Evolutionary conservation across 192 early-diverging fungal genomes (phyloP).

Genomic region (Backusella psychrophila): DNA sequence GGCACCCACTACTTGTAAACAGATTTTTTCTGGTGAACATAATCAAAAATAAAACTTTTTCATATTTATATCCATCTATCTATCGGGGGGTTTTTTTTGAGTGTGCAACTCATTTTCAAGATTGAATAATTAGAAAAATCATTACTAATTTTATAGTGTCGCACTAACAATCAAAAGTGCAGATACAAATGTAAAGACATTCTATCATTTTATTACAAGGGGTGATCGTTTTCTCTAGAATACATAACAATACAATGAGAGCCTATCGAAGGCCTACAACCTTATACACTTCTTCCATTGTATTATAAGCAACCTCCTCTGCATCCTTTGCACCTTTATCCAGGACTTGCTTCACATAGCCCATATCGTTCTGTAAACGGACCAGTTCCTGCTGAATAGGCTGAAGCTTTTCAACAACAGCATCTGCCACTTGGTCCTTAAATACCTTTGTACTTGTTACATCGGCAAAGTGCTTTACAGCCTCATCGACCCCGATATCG

Average conservation of each 20-base stretch:
- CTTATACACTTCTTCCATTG: conserved; percentile 53
- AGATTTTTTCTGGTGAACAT: background rate
- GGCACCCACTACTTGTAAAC: background rate
- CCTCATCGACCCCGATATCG: conserved; percentile 41
- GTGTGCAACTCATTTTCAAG: too few relatives aligned
- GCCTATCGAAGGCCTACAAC: conserved; percentile 52
- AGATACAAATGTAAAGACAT: background rate
- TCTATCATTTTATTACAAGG: background rate
- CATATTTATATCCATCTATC: too few relatives aligned
- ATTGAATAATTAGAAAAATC: too few relatives aligned
- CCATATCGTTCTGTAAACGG: conserved; percentile 54
- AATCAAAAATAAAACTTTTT: background rate
- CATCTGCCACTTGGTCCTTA: conserved; percentile 73
- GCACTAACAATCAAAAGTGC: too few relatives aligned
- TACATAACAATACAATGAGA: background rate
- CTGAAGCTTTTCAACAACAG: conserved; percentile 52
- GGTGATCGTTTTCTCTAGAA: background rate
- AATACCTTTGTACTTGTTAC: conserved; percentile 58
- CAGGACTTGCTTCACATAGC: conserved; percentile 64
- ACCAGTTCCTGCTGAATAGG: conserved; percentile 69
- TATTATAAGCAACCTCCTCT: conserved; percentile 52
- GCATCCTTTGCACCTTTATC: conserved; percentile 66
- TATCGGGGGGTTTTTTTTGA: too few relatives aligned
- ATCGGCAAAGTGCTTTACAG: conserved; percentile 44
- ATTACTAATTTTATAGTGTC: too few relatives aligned